phyloP scores from a whole-genome alignment of 2,329 filamentous ascomycete genomes.

The Amauroascus verrucosus region DNA sequence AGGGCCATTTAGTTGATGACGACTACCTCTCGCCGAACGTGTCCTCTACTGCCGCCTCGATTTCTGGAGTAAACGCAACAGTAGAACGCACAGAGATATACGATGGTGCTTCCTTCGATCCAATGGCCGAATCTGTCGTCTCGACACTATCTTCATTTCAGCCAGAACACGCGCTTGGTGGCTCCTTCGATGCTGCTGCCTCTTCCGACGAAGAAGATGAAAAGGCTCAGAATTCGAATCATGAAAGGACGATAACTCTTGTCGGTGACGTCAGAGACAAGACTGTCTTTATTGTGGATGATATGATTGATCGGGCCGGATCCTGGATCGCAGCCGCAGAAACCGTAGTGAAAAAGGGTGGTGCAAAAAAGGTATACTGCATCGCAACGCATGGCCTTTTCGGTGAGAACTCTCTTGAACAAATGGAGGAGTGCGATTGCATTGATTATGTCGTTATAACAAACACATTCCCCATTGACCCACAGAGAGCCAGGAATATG shows the following conservation, averaged over 20 bases:
- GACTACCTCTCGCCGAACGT: conserved; percentile 70
- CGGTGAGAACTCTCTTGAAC: conserved; percentile 75
- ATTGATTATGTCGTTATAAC: conserved; percentile 93
- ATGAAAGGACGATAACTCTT: conserved; percentile 94
- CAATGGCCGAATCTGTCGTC: conserved; percentile 72
- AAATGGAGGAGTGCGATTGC: conserved; percentile 84
- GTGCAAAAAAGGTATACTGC: conserved; percentile 89
- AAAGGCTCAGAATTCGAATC: conserved; percentile 51
- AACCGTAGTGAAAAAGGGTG: conserved; percentile 85
- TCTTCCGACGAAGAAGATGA: conserved; percentile 85
- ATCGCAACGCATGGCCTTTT: conserved; percentile 96
- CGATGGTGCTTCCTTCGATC: conserved; percentile 53
- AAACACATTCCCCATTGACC: conserved; percentile 87
- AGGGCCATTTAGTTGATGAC: conserved; percentile 92
- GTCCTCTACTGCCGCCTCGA: conserved; percentile 41
- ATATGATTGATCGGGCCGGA: conserved; percentile 96
- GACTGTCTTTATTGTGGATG: conserved; percentile 88
- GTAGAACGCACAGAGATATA: conserved; percentile 42
- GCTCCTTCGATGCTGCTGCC: conserved; percentile 71
- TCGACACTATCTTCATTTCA: conserved; percentile 69
- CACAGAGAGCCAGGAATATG: conserved; percentile 57
- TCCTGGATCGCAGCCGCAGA: conserved; percentile 97
- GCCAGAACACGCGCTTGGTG: conserved; percentile 63
- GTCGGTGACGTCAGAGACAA: conserved; percentile 85
- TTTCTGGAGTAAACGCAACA: conserved; percentile 47